Percentiles rank a stretch among this genome's conserved stretches.
Evolutionary conservation across 1,284 basidiomycete genomes (phyloP).

Genomic region (Schizophyllum amplum): DNA sequence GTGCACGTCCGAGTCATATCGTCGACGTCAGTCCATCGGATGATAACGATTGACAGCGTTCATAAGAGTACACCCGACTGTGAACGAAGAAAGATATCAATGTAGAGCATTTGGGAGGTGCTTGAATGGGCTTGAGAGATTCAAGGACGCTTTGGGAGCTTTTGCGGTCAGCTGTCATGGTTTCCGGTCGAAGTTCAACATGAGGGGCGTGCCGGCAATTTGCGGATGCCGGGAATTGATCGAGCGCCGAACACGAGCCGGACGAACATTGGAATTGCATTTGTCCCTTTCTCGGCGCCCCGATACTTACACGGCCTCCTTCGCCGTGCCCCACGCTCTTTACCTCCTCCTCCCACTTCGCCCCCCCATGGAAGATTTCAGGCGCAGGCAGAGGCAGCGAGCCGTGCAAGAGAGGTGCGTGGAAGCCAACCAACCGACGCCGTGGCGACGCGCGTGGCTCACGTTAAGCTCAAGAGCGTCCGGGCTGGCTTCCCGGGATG

Average conservation of each 20-base stretch:
- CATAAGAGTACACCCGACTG: no score
- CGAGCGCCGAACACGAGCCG: neutral
- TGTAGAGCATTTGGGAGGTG: no score
- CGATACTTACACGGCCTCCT: neutral
- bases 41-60: no score
- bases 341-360: neutral
- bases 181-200: no score
- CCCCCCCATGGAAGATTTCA: neutral
- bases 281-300: neutral
- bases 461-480: slow-evolving; percentile 1
- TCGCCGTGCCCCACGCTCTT: neutral
- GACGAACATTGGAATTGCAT: neutral
- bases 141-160: no score
- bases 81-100: no score
- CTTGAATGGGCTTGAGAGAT: no score
- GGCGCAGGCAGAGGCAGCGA: neutral
- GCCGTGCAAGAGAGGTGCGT: neutral
- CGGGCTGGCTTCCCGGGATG: slow-evolving; percentile 23
- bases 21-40: no score
- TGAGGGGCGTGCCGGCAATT: no score
- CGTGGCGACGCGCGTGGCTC: neutral
- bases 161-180: no score
- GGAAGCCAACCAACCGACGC: neutral
- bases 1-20: no score
- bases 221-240: neutral